Conservation (phyloP, 1,284 basidiomycete genomes). For the Malassezia vespertilionis region DNA sequence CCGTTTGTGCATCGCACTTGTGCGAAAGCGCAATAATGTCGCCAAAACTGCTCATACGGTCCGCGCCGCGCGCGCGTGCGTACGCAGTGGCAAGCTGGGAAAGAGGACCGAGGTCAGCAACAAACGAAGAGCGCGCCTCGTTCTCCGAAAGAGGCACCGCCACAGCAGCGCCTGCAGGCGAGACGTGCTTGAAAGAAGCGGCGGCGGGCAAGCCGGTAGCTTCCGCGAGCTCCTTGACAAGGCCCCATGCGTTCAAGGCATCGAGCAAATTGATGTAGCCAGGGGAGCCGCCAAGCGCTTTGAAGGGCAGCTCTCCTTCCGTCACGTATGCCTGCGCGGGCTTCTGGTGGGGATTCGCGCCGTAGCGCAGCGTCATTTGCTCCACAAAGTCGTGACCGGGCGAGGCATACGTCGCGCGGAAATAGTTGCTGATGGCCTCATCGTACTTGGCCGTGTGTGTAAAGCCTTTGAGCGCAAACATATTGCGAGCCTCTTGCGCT, state of each 20-base stretch:
- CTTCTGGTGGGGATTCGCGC: constrained; percentile 97
- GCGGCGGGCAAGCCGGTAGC: constrained; percentile 75
- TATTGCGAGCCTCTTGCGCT: constrained; percentile 61
- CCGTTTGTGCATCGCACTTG: constrained; percentile 82
- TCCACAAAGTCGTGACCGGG: constrained; percentile 42
- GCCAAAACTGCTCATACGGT: constrained; percentile 98
- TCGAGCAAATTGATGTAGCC: constrained; percentile 99
- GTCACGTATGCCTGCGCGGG: constrained; percentile 93
- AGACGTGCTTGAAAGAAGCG: constrained; percentile 99
- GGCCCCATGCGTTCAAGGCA: constrained; percentile 88
- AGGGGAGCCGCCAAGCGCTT: constrained; percentile 83
- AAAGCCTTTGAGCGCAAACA: constrained; percentile 90
- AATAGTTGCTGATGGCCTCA: constrained; percentile 89
- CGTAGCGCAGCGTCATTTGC: constrained; percentile 78
- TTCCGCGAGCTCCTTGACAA: constrained; percentile 85
- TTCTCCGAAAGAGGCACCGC: constrained; percentile 60
- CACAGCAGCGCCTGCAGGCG: constrained; percentile 80
- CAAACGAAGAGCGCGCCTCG: constrained; percentile 90
- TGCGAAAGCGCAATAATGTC: constrained; percentile 95
- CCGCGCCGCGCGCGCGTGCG: constrained; percentile 89
- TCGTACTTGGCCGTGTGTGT: constrained; percentile 92
- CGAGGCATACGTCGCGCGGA: constrained; percentile 85
- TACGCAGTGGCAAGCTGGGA: constrained; percentile 86
- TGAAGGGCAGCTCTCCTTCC: constrained; percentile 82
- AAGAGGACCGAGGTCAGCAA: constrained; percentile 81